Percentiles rank a stretch among this genome's conserved stretches.
Evolutionary conservation across 768 basidiomycete species (phyloP).

Genomic region (Boletus patriciae): DNA sequence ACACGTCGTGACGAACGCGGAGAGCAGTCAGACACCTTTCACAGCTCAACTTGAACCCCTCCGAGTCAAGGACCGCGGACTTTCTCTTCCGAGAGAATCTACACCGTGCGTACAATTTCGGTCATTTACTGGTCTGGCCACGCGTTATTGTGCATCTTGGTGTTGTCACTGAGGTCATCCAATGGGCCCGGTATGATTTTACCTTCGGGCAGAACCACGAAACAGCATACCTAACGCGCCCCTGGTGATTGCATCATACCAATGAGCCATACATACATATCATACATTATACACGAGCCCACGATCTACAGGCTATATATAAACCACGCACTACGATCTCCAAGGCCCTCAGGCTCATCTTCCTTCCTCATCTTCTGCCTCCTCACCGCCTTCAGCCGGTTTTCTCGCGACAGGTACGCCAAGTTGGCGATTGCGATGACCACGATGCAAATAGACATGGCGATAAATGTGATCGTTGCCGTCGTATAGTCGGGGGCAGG

Average conservation of each 20-base stretch:
- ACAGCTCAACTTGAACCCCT: too few relatives aligned
- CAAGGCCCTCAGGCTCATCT: constrained; percentile 44
- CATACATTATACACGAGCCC: not conserved
- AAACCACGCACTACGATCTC: constrained; percentile 59
- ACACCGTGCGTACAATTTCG: too few relatives aligned
- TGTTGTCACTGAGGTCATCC: not conserved
- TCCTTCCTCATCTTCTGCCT: constrained; percentile 33
- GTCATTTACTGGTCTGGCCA: too few relatives aligned
- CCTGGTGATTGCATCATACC: not conserved
- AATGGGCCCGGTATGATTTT: not conserved
- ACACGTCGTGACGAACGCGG: too few relatives aligned
- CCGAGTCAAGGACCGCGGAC: too few relatives aligned
- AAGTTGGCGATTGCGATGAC: constrained; percentile 41
- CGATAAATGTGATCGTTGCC: constrained; percentile 41
- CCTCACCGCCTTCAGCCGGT: constrained; percentile 43
- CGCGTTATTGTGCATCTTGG: too few relatives aligned
- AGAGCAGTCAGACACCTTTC: too few relatives aligned
- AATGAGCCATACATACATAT: not conserved
- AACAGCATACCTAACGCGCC: too few relatives aligned
- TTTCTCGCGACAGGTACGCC: constrained; percentile 43
- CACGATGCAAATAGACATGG: constrained; percentile 41
- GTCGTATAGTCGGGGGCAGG: constrained; percentile 49
- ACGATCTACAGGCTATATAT: constrained; percentile 44
- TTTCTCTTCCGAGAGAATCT: too few relatives aligned
- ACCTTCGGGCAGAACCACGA: not conserved